These are phyloP conservation scores for Starmera pachycereana DNA, from an alignment of 805 yeast genomes.

Conservation along the genomic window DNA sequence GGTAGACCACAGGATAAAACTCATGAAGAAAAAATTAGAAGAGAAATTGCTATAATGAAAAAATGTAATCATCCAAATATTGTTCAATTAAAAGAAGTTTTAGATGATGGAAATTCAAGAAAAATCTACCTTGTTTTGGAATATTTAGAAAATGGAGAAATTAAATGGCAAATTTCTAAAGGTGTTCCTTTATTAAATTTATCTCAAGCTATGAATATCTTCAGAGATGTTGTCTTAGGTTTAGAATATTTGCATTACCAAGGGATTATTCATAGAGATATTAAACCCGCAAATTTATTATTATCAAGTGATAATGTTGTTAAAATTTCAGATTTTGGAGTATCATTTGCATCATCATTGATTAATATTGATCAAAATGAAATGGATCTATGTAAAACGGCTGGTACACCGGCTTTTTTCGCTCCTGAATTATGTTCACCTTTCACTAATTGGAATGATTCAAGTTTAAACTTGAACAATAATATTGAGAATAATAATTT, in stretches of 20 bases:
- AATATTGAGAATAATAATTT: conserved; percentile 6
- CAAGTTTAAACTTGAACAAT: conserved; percentile 10
- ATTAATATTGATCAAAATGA: conserved; percentile 45
- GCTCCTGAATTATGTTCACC: conserved; percentile 88
- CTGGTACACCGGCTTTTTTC: conserved; percentile 95
- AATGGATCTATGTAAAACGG: conserved; percentile 85
- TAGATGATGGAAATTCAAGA: conserved; percentile 74
- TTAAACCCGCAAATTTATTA: conserved; percentile 86
- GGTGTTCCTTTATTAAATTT: conserved; percentile 63
- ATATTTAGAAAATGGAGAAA: conserved; percentile 84
- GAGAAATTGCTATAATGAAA: conserved; percentile 90
- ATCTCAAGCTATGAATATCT: conserved; percentile 55
- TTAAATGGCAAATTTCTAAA: conserved; percentile 57
- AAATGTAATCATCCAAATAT: conserved; percentile 88
- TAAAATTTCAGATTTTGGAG: conserved; percentile 95
- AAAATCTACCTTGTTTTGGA: conserved; percentile 88
- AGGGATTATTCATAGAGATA: conserved; percentile 90
- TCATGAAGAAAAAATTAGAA: conserved; percentile 65
- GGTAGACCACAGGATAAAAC: conserved; percentile 37
- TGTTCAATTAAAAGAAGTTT: conserved; percentile 76
- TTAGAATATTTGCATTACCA: conserved; percentile 84
- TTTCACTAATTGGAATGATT: conserved; percentile 12
- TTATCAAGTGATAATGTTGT: conserved; percentile 62
- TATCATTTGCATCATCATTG: conserved; percentile 56
- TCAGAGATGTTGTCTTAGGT: conserved; percentile 79